Conservation (phyloP, 805 yeast genomes). For the Schizosaccharomyces osmophilus region DNA sequence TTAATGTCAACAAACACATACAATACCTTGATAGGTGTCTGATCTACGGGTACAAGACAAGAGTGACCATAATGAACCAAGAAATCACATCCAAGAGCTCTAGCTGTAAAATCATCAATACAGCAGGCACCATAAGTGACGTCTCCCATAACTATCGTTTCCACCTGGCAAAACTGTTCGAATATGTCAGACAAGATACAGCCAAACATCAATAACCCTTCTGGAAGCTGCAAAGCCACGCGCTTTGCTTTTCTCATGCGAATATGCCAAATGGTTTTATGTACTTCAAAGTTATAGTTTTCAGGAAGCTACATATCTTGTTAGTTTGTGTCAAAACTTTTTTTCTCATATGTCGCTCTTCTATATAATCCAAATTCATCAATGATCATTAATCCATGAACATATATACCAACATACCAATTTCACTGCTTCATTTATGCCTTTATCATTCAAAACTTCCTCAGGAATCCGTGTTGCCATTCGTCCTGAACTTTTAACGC, state of each 20-base stretch:
- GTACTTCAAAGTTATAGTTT: slow-evolving; percentile 87
- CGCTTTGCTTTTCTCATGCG: slow-evolving; percentile 47
- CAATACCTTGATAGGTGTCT: slow-evolving; percentile 73
- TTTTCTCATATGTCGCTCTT: too few species aligned
- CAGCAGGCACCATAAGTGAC: slow-evolving; percentile 98
- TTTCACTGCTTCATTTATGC: slow-evolving; percentile 53
- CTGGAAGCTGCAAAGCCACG: slow-evolving; percentile 94
- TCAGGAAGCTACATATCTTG: slow-evolving; percentile 29
- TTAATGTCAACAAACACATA: slow-evolving; percentile 85
- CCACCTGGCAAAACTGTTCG: slow-evolving; percentile 65
- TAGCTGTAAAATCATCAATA: slow-evolving; percentile 86
- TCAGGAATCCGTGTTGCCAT: slow-evolving; percentile 67
- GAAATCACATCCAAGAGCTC: slow-evolving; percentile 78
- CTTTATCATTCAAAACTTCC: slow-evolving; percentile 57
- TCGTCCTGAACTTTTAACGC: background rate
- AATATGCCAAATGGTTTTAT: slow-evolving; percentile 86
- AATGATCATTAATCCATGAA: too few species aligned
- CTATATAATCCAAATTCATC: slow-evolving; percentile 16
- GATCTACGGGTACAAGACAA: slow-evolving; percentile 83
- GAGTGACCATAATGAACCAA: slow-evolving; percentile 94
- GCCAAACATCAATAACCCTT: slow-evolving; percentile 73
- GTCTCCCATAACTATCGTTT: slow-evolving; percentile 90
- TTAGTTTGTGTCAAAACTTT: too few species aligned
- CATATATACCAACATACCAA: background rate
- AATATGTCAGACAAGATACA: slow-evolving; percentile 74